Percentiles rank a stretch among this genome's conserved stretches.
phyloP scores from a whole-genome alignment of 495 filamentous ascomycete species.

The Xylaria sp. region DNA sequence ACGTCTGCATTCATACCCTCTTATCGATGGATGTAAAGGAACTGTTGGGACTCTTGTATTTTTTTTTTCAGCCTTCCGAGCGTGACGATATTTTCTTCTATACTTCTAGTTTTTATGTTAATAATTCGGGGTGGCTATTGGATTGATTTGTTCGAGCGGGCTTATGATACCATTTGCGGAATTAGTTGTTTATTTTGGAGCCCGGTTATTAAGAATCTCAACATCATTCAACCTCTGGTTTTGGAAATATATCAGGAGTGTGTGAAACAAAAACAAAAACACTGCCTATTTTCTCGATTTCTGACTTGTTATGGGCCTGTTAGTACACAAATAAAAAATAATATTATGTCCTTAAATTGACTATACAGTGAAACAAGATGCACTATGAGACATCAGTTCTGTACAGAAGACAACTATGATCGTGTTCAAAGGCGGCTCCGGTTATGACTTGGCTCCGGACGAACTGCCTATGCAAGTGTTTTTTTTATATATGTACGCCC shows the following conservation, averaged over 20 bases:
- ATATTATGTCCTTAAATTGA: background rate
- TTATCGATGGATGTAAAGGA: slow-evolving; percentile 5
- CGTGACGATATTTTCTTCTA: background rate
- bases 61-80: background rate
- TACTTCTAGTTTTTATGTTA: slow-evolving; percentile 13
- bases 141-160: slow-evolving; percentile 25
- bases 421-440: background rate
- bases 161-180: slow-evolving; percentile 31
- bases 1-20: slow-evolving; percentile 7
- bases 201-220: background rate
- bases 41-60: slow-evolving; percentile 12
- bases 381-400: background rate
- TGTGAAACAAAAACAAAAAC: slow-evolving; percentile 2
- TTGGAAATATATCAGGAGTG: background rate
- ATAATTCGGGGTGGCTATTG: slow-evolving; percentile 21
- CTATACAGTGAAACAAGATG: slow-evolving; percentile 8
- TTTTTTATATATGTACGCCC: background rate
- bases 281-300: no score
- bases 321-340: background rate
- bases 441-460: background rate
- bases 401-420: background rate
- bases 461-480: background rate
- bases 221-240: background rate
- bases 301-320: background rate
- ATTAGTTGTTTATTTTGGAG: slow-evolving; percentile 7